Conservation (phyloP, 352 stramenopile species). For the Hyaloperonospora brassicae region DNA sequence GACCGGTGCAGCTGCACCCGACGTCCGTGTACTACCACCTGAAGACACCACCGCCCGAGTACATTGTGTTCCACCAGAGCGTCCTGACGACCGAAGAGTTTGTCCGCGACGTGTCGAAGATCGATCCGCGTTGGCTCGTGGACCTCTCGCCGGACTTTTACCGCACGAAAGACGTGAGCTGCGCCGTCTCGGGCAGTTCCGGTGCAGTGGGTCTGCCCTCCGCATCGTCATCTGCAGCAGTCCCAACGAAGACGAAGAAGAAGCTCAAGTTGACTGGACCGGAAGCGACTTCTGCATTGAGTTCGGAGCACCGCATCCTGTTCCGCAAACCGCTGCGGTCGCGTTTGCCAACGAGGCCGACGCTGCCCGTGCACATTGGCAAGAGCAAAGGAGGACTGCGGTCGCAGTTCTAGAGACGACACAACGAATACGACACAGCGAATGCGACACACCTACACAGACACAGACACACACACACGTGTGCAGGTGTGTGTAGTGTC, state of each 20-base stretch:
- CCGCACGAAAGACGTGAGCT: conserved; percentile 57
- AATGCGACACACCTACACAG: background rate
- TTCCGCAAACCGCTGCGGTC: conserved; percentile 56
- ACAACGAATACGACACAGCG: background rate
- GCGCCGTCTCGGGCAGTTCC: conserved; percentile 55
- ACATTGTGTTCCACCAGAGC: conserved; percentile 97
- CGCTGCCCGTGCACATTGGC: conserved; percentile 69
- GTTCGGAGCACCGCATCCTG: conserved; percentile 49
- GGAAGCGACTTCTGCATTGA: conserved; percentile 14
- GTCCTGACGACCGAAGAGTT: conserved; percentile 97
- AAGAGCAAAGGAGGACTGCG: conserved; percentile 76
- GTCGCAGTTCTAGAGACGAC: conserved; percentile 56
- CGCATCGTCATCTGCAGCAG: conserved; percentile 5
- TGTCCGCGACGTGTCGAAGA: conserved; percentile 60
- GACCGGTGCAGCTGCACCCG: conserved; percentile 64
- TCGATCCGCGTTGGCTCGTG: conserved; percentile 72
- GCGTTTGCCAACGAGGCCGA: conserved; percentile 23
- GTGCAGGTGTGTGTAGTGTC: too few species aligned
- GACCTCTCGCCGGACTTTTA: conserved; percentile 67
- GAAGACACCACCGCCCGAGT: conserved; percentile 86
- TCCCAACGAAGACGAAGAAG: conserved; percentile 5
- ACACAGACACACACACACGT: too few species aligned
- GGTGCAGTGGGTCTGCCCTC: conserved; percentile 58
- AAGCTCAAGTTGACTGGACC: conserved; percentile 20
- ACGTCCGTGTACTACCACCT: conserved; percentile 71